Evolutionary conservation across 805 yeast genomes (phyloP), one percentile per base, ranked within the genome.

Genomic region (Suhomyces pyralidae): DNA sequence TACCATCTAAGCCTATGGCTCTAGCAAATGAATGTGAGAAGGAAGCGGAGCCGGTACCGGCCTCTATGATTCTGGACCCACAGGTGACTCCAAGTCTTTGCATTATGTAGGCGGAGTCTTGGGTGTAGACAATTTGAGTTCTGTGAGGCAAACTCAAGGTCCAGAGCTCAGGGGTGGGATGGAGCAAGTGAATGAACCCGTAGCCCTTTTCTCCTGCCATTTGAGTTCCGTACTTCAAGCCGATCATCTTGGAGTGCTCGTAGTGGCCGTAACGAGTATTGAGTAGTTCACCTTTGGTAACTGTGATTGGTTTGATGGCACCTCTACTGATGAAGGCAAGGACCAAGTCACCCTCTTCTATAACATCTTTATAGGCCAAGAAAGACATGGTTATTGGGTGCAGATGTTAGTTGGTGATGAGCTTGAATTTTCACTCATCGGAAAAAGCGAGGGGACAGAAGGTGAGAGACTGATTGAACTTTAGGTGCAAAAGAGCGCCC

Each of bases 11-110:
- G 1, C 82, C 82, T 2, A 88, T 85, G 0, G 94, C 83, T 61
- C 99, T 81, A 1, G 96, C 87, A 67, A 94, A 82, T 0, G 97
- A 86, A 70, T 94, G 99, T 3, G 97, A 88, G 64, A 94, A 90
- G 1, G 97, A 90, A 0, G 96, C 99, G 6, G 97, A 88, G 0
- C 99, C 99, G 0, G 99, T 94, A 36, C 99, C 99, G 0, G 98
- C 97, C 71, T 94, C 99, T 46, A 94, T 86, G 10, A 94, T 96
- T 53, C 82, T 73, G 0, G 90, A 80, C 1, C 93, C 92, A 12
- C 89, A 82, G 17, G 81, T 76, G 51, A 94, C 84, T 45, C 83
- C 80, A 56, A 94, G 73, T 61, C 97, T 74, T 66, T 93, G 97
- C 56, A 89, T 81, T 51, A 94, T 91, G 62, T 90, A 94, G 26